Base-by-base conservation (phyloP, 2,329 filamentous ascomycete genomes). In the Pseudogymnoascus sp. region DNA sequence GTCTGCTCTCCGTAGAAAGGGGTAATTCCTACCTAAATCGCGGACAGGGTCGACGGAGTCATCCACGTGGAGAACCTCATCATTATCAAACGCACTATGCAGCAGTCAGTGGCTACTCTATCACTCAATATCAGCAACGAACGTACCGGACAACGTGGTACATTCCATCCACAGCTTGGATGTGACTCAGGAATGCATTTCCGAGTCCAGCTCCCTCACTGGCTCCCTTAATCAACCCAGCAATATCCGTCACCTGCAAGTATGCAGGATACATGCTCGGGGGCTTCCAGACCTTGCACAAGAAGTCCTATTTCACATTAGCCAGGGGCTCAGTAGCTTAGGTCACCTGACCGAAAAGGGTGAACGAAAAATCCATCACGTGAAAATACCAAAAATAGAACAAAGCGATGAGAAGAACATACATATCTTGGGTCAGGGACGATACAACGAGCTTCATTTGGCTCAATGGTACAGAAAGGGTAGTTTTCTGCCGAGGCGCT, bases 381-480 rank as follows among this genome's bases (percentile, higher is more conserved):
- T 14, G 41, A 9, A 43, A 35, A 38, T 8, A 41, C 14, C n/a
- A 20, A 30, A 62, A 58, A 30, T 6, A 63, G 8, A 34, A 60
- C 22, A 41, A 25, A 8, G 43, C 11, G 25, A 32, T n/a, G 37
- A 39, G 9, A 11, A 60, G 39, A 54, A 70, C 74, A 67, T 67
- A 77, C 75, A 66, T 77, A 77, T 73, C 76, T 69, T 58, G 67
- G 70, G 65, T 78, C 76, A 1, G 76, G 76, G 58, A 78, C 76
- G 61, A 74, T 70, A 70, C 76, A 77, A 66, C 76, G 74, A 60
- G 75, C 75, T 68, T 77, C 75, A 22, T 78, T 77, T 38, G 76
- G 76, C 70, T 78, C 76, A 68, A 78, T 78, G 0, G 76, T 78
- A 66, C 76, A 78, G 60, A 78, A 78, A 0, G 76, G 75, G 62